Base-by-base conservation (phyloP, 2,329 filamentous ascomycete genomes). In the Fusarium transvaalense region DNA sequence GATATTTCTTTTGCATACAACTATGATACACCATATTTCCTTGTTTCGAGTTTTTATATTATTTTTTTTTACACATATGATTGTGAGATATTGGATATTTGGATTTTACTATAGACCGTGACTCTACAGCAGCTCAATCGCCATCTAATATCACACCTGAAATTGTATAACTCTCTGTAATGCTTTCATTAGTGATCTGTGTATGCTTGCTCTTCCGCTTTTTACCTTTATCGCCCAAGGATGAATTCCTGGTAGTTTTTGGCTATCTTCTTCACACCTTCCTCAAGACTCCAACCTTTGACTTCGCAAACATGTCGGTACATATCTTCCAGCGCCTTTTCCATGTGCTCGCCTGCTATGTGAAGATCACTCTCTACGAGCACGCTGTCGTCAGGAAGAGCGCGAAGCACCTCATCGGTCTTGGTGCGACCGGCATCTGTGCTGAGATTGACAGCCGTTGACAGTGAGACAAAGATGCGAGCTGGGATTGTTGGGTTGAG, bases 351-450 rank as follows among this genome's bases (percentile, higher is more conserved):
- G 0, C 96, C 96, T 0, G 95, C 96, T 21, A 82, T 86, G 78
- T 98, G 93, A 61, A 97, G 77, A 78, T 99, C 96, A 76, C 94
- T 98, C 79, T 99, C 96, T 4, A 97, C 85, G 21, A 99, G 84
- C 14, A 99, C 82, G 54, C 89, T 86, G 71, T 95, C 87, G 68
- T 93, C 91, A 0, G 96, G 95, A 5, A 97, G 84, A 4, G 86
- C 85, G 62, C 85, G 87, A 47, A 98, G 85, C 21, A 94, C 89
- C 25, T 87, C 84, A 6, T 87, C 87, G 57, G 89, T 87, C 72
- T 82, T 83, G 43, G 75, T 73, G 77, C 69, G 50, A 66, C 80
- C 83, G 76, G 74, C 83, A 71, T 71, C 78, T 19, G 86, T 82
- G 32, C 85, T 84, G 72, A 94, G 86, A 75, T 98, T 99, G 73